Evolutionary conservation across 768 basidiomycete genomes (phyloP).

Genomic region (Termitomyces sp.): DNA sequence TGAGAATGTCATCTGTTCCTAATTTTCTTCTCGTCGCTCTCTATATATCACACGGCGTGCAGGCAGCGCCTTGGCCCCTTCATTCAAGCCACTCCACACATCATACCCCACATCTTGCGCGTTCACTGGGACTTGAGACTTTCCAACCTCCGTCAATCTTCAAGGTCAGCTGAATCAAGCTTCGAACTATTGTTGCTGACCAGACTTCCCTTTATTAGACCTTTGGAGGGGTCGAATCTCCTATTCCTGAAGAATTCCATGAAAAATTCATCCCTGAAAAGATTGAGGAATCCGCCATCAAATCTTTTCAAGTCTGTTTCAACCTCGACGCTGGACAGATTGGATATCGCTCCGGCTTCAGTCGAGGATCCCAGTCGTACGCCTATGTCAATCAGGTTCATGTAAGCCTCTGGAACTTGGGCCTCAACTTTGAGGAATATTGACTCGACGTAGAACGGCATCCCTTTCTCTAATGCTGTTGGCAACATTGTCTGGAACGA

Average conservation of each 20-base stretch:
- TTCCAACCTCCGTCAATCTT: background rate
- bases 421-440: background rate
- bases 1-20: background rate
- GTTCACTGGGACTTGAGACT: background rate
- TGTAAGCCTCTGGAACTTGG: slow-evolving; percentile 7
- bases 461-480: slow-evolving; percentile 30
- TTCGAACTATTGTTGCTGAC: too few relatives aligned
- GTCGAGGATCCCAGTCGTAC: slow-evolving; percentile 10
- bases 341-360: slow-evolving; percentile 13
- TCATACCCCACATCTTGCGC: background rate
- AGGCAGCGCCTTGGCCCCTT: background rate
- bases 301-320: background rate
- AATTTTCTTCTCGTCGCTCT: background rate
- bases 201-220: background rate
- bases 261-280: background rate
- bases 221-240: background rate
- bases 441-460: slow-evolving; percentile 21
- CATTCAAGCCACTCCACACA: background rate
- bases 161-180: background rate
- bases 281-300: background rate
- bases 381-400: slow-evolving; percentile 23
- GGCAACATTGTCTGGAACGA: slow-evolving; percentile 31
- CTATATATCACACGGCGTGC: background rate
- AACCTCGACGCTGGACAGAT: background rate
- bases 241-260: background rate